Conservation (phyloP, 495 filamentous ascomycete genomes). For the Penicillium paxilli region DNA sequence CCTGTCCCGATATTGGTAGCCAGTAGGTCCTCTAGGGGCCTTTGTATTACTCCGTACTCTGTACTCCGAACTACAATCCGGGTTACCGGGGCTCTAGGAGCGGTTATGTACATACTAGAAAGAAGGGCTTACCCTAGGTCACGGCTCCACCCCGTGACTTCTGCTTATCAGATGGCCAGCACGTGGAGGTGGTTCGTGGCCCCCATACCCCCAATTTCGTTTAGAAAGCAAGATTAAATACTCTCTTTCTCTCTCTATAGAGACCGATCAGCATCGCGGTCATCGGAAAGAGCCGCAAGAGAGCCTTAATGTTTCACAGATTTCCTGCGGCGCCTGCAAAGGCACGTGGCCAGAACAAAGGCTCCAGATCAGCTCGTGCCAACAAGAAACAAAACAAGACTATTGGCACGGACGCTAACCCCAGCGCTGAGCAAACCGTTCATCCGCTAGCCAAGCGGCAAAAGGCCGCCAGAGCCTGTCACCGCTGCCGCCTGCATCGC, state of each 20-base stretch:
- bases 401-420: background rate
- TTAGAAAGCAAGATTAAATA: background rate
- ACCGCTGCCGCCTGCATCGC: constrained; percentile 2
- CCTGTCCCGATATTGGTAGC: no score
- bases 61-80: no score
- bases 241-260: background rate
- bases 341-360: constrained; percentile 1
- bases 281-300: background rate
- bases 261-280: background rate
- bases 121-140: no score
- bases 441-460: background rate
- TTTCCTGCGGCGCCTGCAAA: constrained; percentile 4
- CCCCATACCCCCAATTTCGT: no score
- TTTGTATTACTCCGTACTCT: no score
- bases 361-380: background rate
- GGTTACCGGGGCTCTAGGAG: no score
- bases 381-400: background rate
- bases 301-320: constrained; percentile 2
- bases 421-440: background rate
- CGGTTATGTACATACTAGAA: no score
- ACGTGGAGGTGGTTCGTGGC: no score
- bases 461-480: constrained; percentile 3
- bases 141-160: no score
- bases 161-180: no score
- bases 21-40: no score